Percentiles rank a stretch among this genome's conserved stretches.
Conservation (phyloP, 192 early-diverging fungal genomes). For the Coemansia brasiliensis region DNA sequence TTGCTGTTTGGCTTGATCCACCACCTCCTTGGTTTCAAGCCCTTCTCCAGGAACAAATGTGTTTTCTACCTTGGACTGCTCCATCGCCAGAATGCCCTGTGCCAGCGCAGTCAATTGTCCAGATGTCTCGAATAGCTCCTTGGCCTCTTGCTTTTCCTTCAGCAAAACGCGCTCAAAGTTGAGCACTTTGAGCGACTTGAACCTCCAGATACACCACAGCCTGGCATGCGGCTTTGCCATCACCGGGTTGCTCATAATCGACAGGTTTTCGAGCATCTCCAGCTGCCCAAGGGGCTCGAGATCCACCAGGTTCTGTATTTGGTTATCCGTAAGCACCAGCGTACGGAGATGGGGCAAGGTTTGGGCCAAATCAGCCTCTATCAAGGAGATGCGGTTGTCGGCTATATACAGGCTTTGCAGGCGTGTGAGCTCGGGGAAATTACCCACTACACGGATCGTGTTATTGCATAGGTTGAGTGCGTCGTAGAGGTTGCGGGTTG, state of each 20-base stretch:
- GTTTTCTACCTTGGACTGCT: conserved; percentile 50
- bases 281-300: conserved; percentile 68
- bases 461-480: conserved; percentile 92
- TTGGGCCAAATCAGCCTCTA: conserved; percentile 67
- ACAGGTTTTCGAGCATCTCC: conserved; percentile 59
- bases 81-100: conserved; percentile 63
- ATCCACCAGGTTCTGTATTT: conserved; percentile 80
- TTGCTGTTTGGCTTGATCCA: conserved; percentile 14
- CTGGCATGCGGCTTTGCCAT: conserved; percentile 80
- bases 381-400: conserved; percentile 86
- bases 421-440: conserved; percentile 82
- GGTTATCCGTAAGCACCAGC: conserved; percentile 87
- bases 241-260: conserved; percentile 90
- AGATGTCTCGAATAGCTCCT: conserved; percentile 68
- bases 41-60: conserved; percentile 90
- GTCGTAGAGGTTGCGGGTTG: conserved; percentile 93
- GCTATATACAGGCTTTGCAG: conserved; percentile 74
- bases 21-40: conserved; percentile 17
- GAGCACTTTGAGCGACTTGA: conserved; percentile 70
- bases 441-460: conserved; percentile 78
- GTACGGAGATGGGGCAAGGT: conserved; percentile 76
- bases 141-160: conserved; percentile 78
- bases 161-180: conserved; percentile 82
- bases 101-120: conserved; percentile 67
- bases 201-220: conserved; percentile 77